These are phyloP conservation scores for Botrytis deweyae DNA, from an alignment of 2,329 filamentous ascomycete genomes.

Conservation along the genomic window DNA sequence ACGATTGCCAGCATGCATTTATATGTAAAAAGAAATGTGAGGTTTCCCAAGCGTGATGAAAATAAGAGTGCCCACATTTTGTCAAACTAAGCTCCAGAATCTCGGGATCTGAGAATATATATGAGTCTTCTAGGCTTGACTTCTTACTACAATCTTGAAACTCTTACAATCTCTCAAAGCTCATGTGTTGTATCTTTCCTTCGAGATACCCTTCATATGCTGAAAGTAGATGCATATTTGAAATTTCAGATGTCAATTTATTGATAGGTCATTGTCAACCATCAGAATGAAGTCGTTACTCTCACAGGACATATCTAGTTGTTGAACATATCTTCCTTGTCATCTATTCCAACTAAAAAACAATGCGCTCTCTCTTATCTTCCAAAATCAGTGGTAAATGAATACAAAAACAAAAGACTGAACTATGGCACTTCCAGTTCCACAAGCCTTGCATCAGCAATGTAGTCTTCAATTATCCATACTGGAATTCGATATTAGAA, in stretches of 20 bases:
- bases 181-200: no score
- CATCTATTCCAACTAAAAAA: background rate
- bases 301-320: background rate
- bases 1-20: background rate
- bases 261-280: no score
- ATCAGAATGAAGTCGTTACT: no score
- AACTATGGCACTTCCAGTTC: background rate
- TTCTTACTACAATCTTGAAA: background rate
- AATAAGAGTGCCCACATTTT: background rate
- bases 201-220: no score
- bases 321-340: background rate
- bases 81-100: background rate
- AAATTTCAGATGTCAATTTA: background rate
- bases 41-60: background rate
- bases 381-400: background rate
- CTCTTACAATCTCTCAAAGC: no score
- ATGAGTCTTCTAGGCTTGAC: background rate
- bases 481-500: no score
- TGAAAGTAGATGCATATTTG: no score
- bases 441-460: background rate
- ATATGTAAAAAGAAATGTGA: background rate
- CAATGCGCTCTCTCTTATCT: background rate
- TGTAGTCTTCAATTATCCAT: no score
- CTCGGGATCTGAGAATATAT: background rate
- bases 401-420: accelerated